Base-by-base conservation (phyloP, 2,329 filamentous ascomycete species). In the Penicillium rolfsii region DNA sequence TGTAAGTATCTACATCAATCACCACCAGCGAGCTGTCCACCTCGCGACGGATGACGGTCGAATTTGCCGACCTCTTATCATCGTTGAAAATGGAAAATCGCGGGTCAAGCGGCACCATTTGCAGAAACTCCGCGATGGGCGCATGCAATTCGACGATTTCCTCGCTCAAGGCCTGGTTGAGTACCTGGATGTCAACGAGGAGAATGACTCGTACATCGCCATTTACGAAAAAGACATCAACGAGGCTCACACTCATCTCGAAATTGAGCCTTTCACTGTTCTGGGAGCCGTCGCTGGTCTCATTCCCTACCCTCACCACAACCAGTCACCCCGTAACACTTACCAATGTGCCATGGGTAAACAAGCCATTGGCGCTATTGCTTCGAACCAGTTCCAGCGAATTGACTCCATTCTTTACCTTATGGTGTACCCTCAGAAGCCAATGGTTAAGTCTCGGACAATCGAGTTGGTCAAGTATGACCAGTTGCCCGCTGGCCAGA, bases 271-370 rank as follows among this genome's bases (percentile, higher is more conserved):
- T 0, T 99, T 99, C 74, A 99, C 95, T 1, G 89, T 99, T 53
- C 85, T 99, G 14, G 95, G 95, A 28, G 95, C 95, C 50, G 95
- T 99, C 28, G 95, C 95, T 41, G 95, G 95, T 46, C 83, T 99
- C 40, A 99, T 99, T 74, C 95, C 95, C 4, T 99, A 98, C 73
- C 95, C 95, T 8, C 95, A 99, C 76, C 95, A 99, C 82, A 99
- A 99, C 78, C 95, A 99, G 77, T 99, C 96, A 16, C 95, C 95
- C 9, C 86, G 95, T 84, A 99, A 99, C 75, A 99, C 95, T 0
- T 99, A 99, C 73, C 94, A 98, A 83, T 97, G 94, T 80, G 95
- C 95, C 79, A 99, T 99, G 95, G 95, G 95, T 85, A 99, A 99
- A 81, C 95, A 99, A 90, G 95, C 95, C 41, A 98, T 99, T 75